phyloP scores from a whole-genome alignment of 1,284 basidiomycete species.

The Trichosporon sp. region DNA sequence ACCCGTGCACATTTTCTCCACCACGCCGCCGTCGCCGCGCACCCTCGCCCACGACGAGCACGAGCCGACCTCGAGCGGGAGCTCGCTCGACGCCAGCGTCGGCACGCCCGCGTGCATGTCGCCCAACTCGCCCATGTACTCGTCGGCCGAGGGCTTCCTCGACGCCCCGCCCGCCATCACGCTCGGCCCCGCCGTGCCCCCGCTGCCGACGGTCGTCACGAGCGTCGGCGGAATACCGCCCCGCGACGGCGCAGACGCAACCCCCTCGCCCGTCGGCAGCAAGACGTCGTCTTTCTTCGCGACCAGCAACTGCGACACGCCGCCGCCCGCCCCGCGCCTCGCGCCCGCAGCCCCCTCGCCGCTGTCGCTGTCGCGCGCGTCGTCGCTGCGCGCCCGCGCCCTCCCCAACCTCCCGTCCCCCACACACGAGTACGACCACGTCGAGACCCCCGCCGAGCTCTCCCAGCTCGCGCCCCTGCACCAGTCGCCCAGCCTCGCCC shows the following conservation, averaged over 20 bases:
- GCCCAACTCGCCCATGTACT: neutral
- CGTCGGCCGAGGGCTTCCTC: neutral
- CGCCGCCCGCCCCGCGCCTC: slow-evolving; percentile 30
- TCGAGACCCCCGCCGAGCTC: slow-evolving; percentile 3
- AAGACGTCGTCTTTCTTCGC: slow-evolving; percentile 45
- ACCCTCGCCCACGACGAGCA: neutral
- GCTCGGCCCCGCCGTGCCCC: neutral
- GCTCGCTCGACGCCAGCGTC: slow-evolving; percentile 2
- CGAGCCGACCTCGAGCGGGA: neutral
- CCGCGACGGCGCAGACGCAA: neutral
- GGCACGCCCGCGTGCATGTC: neutral
- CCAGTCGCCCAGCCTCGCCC: slow-evolving; percentile 35
- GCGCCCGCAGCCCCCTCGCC: slow-evolving; percentile 30
- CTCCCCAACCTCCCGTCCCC: slow-evolving; percentile 19
- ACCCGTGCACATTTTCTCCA: neutral
- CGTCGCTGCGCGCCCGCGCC: slow-evolving; percentile 25
- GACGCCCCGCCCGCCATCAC: neutral
- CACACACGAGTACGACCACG: slow-evolving; percentile 7
- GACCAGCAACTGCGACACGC: slow-evolving; percentile 25
- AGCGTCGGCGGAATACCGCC: neutral
- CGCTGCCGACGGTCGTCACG: neutral
- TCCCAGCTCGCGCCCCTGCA: slow-evolving; percentile 33
- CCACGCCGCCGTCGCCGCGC: neutral
- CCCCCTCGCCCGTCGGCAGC: slow-evolving; percentile 7
- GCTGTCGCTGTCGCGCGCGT: slow-evolving; percentile 37